Evolutionary conservation across 257 asterid genomes (phyloP), one percentile per base, ranked within the genome.

Genomic region (Forsythia suspensa): DNA sequence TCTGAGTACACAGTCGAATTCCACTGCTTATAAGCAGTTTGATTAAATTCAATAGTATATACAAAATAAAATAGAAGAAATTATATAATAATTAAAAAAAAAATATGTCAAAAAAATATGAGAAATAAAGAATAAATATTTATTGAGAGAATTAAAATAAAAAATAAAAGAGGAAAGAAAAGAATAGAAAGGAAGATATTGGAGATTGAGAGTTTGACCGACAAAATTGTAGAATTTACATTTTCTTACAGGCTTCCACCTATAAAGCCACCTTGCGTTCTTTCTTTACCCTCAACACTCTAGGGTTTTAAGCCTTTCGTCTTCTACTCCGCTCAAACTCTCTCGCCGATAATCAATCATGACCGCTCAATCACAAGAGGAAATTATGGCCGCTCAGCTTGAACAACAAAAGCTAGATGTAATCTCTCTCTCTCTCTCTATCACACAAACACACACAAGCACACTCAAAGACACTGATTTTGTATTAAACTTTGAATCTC

Each of bases 361-460:
- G 93, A 87, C 93, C 68, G 89, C 89, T 81, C 93, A 85, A 73
- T 85, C 91, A 8, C 87, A 80, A 72, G 93, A 87, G 84, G 91
- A 84, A 43, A 72, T 90, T 72, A 44, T 89, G 44, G 89, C 92
- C 37, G 80, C 88, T 36, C 92, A 77, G 73, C 87, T 86, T 46
- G 89, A 85, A 75, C 92, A 84, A 71, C 87, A 88, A 29, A 89
- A 86, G 75, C 75, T 89, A 74, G 78, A 87, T 24, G 94, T 89
- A 84, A 80, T 3, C 1, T 21, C 55, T 34, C 15, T 1, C 41
- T 48, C 18, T 42, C 12, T 24, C 52, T 38, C 4, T 57, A 12
- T 52, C 16, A 8, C 74, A 15, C 36, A n/a, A 57, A 6, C 40
- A 20, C 72, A 20, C 57, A n/a, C 4, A 20, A 24, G 41, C 7